A percentile compares a stretch with the other conserved stretches of the same genome.
Conservation (phyloP, 2,329 filamentous ascomycete genomes). For the Curvularia lunata region DNA sequence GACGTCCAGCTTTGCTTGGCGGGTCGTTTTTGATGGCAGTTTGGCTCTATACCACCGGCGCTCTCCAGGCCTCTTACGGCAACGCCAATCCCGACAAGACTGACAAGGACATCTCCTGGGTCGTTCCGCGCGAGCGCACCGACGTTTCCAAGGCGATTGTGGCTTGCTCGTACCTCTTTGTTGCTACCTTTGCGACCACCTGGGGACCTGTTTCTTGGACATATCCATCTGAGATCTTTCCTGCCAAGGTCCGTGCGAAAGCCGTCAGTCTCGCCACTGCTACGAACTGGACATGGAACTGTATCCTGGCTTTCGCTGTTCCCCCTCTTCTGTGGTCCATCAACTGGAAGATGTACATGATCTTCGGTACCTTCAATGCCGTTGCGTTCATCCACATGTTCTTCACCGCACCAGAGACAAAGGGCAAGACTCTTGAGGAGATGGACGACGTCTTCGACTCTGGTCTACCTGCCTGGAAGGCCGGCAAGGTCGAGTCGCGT, state of each 20-base stretch:
- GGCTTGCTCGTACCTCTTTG: slow-evolving; percentile 54
- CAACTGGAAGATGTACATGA: slow-evolving; percentile 54
- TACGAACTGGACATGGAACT: slow-evolving; percentile 51
- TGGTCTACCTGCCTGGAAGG: slow-evolving; percentile 47
- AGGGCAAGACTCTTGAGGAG: slow-evolving; percentile 51
- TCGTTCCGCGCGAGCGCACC: slow-evolving; percentile 58
- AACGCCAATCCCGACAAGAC: slow-evolving; percentile 42
- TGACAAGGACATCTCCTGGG: slow-evolving; percentile 61
- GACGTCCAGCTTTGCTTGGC: slow-evolving; percentile 62
- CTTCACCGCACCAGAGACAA: slow-evolving; percentile 50
- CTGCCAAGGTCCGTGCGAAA: slow-evolving; percentile 50
- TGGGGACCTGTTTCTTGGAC: slow-evolving; percentile 50
- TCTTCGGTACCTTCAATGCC: slow-evolving; percentile 50
- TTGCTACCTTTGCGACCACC: slow-evolving; percentile 53
- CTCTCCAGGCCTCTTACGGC: slow-evolving; percentile 65
- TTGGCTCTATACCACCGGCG: slow-evolving; percentile 65
- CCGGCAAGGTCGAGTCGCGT: slow-evolving; percentile 35
- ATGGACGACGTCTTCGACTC: slow-evolving; percentile 51
- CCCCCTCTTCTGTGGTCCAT: slow-evolving; percentile 51
- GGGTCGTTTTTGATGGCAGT: slow-evolving; percentile 66
- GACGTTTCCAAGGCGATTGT: slow-evolving; percentile 62
- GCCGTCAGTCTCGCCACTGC: slow-evolving; percentile 50
- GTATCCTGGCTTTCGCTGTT: slow-evolving; percentile 50
- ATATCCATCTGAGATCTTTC: slow-evolving; percentile 51
- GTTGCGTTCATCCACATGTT: slow-evolving; percentile 50